phyloP scores from a whole-genome alignment of 805 yeast genomes.

The Cyberlindnera mrakii region DNA sequence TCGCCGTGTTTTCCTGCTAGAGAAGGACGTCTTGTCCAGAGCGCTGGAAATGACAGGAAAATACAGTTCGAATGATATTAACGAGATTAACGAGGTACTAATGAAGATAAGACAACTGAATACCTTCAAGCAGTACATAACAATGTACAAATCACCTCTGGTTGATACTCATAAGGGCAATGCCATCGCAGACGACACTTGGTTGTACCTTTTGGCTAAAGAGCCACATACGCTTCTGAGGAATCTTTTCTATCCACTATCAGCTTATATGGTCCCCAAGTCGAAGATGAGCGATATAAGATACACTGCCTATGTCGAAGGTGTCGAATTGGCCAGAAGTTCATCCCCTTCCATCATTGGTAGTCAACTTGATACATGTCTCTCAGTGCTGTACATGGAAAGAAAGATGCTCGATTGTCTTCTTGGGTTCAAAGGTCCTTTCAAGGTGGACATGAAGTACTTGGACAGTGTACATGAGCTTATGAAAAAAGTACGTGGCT shows the following conservation, averaged over 20 bases:
- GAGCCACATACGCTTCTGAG: not conserved
- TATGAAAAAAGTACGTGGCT: not conserved
- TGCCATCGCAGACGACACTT: not conserved
- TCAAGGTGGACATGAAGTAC: not conserved
- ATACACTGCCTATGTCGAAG: not conserved
- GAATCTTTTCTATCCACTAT: not conserved
- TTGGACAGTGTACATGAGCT: not conserved
- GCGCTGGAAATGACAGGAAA: not conserved
- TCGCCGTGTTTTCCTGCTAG: not conserved
- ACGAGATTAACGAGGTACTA: not conserved
- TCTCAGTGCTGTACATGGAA: not conserved
- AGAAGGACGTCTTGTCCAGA: not conserved
- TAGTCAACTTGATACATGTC: not conserved
- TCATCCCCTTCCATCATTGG: not conserved
- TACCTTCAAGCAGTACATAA: not conserved
- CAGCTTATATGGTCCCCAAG: not conserved
- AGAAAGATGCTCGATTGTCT: not conserved
- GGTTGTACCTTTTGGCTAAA: not conserved
- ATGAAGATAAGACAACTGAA: too few species aligned
- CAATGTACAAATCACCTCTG: not conserved
- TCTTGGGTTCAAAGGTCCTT: not conserved
- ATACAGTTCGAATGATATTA: not conserved
- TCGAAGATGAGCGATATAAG: not conserved
- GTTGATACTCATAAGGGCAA: not conserved
- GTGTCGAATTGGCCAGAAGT: not conserved